Conservation (phyloP, 2,329 filamentous ascomycete genomes). For the Iodosphaeria phyllophila region DNA sequence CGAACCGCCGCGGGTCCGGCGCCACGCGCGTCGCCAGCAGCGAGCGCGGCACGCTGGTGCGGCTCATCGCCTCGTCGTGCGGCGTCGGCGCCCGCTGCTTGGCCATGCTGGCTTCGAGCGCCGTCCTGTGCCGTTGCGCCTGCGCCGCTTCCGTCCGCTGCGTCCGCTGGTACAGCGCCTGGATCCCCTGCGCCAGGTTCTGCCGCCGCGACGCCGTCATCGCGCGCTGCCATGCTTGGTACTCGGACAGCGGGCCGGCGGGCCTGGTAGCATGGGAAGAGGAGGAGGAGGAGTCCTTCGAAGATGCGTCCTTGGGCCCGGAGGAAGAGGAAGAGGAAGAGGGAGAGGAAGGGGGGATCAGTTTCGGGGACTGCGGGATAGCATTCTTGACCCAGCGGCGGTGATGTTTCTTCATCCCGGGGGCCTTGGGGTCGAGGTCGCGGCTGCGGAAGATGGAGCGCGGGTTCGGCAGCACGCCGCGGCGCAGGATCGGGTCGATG, state of each 20-base stretch:
- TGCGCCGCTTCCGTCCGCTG: constrained; percentile 18
- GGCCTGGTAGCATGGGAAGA: constrained; percentile 23
- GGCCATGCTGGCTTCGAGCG: constrained; percentile 25
- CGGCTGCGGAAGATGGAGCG: constrained; percentile 54
- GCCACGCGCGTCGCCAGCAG: constrained; percentile 30
- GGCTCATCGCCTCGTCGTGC: constrained; percentile 61
- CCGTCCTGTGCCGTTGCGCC: constrained; percentile 20
- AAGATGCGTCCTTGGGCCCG: too few relatives aligned
- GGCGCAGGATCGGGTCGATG: constrained; percentile 25
- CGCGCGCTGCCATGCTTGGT: constrained; percentile 44
- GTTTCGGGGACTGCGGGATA: constrained; percentile 34
- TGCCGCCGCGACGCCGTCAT: constrained; percentile 55
- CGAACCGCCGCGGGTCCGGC: constrained; percentile 43
- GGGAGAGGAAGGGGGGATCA: constrained; percentile 41
- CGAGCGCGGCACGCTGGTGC: constrained; percentile 39
- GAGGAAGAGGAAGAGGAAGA: constrained; percentile 28
- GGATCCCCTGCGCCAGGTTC: constrained; percentile 54
- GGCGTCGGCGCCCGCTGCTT: constrained; percentile 46
- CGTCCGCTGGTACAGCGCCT: constrained; percentile 51
- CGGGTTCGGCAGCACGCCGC: constrained; percentile 70
- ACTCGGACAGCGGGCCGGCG: constrained; percentile 16
- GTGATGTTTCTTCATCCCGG: too few relatives aligned
- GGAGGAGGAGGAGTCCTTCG: constrained; percentile 37
- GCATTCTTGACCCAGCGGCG: too few relatives aligned
- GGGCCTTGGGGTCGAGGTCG: constrained; percentile 36